Conservation (phyloP, 2,329 filamentous ascomycete genomes). For the Parastagonospora avenae region DNA sequence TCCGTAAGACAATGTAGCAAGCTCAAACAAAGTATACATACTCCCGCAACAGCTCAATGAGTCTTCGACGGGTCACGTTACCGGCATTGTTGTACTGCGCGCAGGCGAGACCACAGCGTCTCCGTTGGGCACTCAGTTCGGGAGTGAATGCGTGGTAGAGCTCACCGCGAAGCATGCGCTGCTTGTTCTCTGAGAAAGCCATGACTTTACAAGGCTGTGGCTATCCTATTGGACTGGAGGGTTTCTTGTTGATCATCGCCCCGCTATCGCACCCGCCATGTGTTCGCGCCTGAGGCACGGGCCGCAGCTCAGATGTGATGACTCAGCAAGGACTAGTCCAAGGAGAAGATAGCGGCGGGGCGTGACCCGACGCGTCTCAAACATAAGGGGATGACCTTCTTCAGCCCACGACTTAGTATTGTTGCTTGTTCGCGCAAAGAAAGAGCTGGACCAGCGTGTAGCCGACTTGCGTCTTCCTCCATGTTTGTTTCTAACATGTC, state of each 20-base stretch:
- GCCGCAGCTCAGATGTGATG: background rate
- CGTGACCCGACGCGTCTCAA: background rate
- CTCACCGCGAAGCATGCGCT: constrained; percentile 67
- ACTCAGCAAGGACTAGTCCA: background rate
- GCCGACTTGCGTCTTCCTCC: no score
- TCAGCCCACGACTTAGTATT: constrained; percentile 7
- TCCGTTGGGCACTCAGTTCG: constrained; percentile 67
- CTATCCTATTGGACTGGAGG: background rate
- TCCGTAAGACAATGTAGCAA: constrained; percentile 12
- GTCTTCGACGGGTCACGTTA: constrained; percentile 63
- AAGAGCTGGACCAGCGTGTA: background rate
- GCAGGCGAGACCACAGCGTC: constrained; percentile 66
- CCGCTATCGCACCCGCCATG: no score
- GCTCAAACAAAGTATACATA: constrained; percentile 53
- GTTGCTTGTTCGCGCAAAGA: constrained; percentile 7
- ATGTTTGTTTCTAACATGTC: constrained; percentile 4
- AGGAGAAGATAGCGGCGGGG: background rate
- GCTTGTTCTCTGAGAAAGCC: constrained; percentile 44
- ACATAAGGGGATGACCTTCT: constrained; percentile 6
- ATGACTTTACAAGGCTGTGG: constrained; percentile 11
- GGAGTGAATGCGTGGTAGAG: constrained; percentile 77
- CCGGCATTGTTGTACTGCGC: constrained; percentile 67
- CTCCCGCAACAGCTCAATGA: constrained; percentile 74
- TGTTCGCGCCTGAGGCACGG: no score
- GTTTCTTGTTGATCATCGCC: no score